Evolutionary conservation across 306 rosid genomes (phyloP), one percentile per base, ranked within the genome.

Genomic region (Pueraria montana): DNA sequence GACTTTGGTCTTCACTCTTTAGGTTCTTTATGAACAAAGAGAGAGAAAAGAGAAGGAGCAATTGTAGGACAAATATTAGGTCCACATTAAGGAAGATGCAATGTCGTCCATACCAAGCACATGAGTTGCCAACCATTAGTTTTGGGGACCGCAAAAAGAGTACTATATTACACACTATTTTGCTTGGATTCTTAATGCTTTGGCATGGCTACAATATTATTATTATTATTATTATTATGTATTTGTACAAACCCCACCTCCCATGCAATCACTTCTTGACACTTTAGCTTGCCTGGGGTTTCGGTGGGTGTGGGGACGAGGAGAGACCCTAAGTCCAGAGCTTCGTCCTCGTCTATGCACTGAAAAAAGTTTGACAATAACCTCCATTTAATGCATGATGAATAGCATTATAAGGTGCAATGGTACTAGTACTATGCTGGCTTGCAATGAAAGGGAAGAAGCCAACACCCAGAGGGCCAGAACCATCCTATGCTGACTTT

Each of bases 71-170:
- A 38, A 75, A 66, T 9, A 66, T 40, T 76, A 82, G 81, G 76
- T 52, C 49, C 70, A 52, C 62, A 53, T 42, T n/a, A 67, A 66
- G 74, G 77, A 77, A 49, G 79, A 70, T 46, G 78, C n/a, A 58
- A 24, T 52, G 78, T 68, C 43, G 38, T 83, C 74, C 82, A 83
- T 32, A 4, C 45, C 73, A 69, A 53, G 64, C 80, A 74, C 80
- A 81, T 81, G 80, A 73, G 58, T 3, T 63, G 67, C 80, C 66
- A 58, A 67, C 66, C 82, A 59, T 56, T 69, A 52, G 79, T 34
- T 77, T 46, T 61, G 6, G 70, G 85, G 81, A 74, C 81, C 81
- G 2, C 65, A 53, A 36, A 69, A 13, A 27, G 4, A 62, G 20
- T 43, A 17, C 36, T 3, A 49, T 48, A 81, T 58, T 21, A 40